These are phyloP conservation scores for Melampsora medusae DNA, from an alignment of 1,284 basidiomycete genomes.

Conservation along the genomic window DNA sequence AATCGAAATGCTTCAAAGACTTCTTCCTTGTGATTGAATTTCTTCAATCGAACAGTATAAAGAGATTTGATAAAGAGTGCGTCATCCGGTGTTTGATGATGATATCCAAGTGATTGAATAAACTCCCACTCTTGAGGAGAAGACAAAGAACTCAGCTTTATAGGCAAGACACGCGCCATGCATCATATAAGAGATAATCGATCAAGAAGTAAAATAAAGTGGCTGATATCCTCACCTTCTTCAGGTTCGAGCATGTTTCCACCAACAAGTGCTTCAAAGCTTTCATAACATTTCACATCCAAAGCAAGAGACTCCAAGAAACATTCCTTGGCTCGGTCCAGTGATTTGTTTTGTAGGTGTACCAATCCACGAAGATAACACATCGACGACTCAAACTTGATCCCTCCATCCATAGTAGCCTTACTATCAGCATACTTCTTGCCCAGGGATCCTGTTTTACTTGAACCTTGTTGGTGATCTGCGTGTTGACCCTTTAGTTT, in stretches of 20 bases:
- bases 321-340: slow-evolving; percentile 81
- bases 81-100: slow-evolving; percentile 77
- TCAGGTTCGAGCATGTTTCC: slow-evolving; percentile 90
- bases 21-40: slow-evolving; percentile 63
- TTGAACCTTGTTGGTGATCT: slow-evolving; percentile 65
- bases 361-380: slow-evolving; percentile 88
- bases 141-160: background rate
- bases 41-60: slow-evolving; percentile 85
- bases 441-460: slow-evolving; percentile 68
- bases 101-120: slow-evolving; percentile 76
- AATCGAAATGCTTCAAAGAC: slow-evolving; percentile 71
- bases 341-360: slow-evolving; percentile 87
- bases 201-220: slow-evolving; percentile 1
- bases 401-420: slow-evolving; percentile 52
- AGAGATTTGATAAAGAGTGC: slow-evolving; percentile 84
- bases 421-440: slow-evolving; percentile 66
- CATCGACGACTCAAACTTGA: slow-evolving; percentile 85
- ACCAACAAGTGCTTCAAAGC: slow-evolving; percentile 82
- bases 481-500: slow-evolving; percentile 7
- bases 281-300: slow-evolving; percentile 96
- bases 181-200: slow-evolving; percentile 15
- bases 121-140: slow-evolving; percentile 84
- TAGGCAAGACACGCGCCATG: slow-evolving; percentile 11
- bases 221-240: slow-evolving; percentile 66
- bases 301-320: slow-evolving; percentile 91